These are phyloP conservation scores for Macrocybe gigantea DNA, from an alignment of 768 basidiomycete genomes.

Conservation along the genomic window DNA sequence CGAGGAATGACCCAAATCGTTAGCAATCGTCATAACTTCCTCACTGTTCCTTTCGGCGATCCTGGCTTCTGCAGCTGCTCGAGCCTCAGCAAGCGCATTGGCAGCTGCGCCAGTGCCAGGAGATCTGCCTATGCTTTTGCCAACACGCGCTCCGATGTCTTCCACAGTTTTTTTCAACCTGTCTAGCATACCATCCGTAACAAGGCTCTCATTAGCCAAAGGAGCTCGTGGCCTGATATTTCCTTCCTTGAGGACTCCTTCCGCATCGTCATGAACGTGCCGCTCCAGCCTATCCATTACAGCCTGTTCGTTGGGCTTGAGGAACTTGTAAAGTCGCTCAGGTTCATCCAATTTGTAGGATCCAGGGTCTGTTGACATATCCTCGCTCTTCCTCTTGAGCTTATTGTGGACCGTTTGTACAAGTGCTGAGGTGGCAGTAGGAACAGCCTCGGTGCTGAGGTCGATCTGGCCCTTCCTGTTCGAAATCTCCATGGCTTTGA, in stretches of 20 bases:
- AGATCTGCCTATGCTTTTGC: constrained; percentile 59
- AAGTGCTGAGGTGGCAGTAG: constrained; percentile 6
- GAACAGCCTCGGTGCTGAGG: constrained; percentile 9
- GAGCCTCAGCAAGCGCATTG: constrained; percentile 59
- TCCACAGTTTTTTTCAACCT: constrained; percentile 69
- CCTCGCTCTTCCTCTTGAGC: constrained; percentile 65
- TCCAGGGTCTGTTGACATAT: constrained; percentile 23
- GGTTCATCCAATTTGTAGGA: constrained; percentile 25
- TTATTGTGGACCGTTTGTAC: constrained; percentile 11
- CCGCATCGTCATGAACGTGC: not conserved
- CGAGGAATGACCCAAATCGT: no score
- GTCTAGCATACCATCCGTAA: constrained; percentile 50
- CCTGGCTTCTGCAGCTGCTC: constrained; percentile 62
- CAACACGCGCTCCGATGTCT: constrained; percentile 51
- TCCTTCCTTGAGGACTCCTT: constrained; percentile 1
- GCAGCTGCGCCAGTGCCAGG: constrained; percentile 50
- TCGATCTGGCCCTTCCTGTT: constrained; percentile 21
- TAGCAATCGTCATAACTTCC: constrained; percentile 16
- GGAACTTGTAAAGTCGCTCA: constrained; percentile 41
- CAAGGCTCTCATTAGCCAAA: not conserved
- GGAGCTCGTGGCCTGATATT: not conserved
- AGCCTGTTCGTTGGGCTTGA: constrained; percentile 35
- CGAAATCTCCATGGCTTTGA: constrained; percentile 59
- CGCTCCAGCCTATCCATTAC: constrained; percentile 15
- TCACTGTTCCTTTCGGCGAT: constrained; percentile 59